A percentile compares a stretch with the other conserved stretches of the same genome.
phyloP scores from a whole-genome alignment of 768 basidiomycete species.

The Lactarius tabidus region DNA sequence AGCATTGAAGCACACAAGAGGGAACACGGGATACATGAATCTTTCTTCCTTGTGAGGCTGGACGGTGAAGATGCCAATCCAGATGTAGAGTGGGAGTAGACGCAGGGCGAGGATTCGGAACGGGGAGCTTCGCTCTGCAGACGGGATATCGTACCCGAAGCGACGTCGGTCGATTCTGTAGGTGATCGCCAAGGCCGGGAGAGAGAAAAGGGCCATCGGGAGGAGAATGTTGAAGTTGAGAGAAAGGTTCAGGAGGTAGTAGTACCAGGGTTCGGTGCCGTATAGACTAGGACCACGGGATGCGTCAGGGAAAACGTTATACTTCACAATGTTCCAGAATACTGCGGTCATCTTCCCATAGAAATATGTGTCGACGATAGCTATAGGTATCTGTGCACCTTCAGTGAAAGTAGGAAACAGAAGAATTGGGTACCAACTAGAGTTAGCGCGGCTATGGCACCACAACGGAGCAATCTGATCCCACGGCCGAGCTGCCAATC shows the following conservation, averaged over 20 bases:
- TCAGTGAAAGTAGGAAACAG: slow-evolving; percentile 3
- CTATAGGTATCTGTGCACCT: slow-evolving; percentile 69
- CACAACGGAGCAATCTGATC: slow-evolving; percentile 51
- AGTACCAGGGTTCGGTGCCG: slow-evolving; percentile 84
- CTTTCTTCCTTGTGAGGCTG: slow-evolving; percentile 98
- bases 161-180: slow-evolving; percentile 72
- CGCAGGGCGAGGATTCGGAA: slow-evolving; percentile 72
- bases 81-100: slow-evolving; percentile 89
- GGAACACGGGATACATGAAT: slow-evolving; percentile 96
- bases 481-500: slow-evolving; percentile 63
- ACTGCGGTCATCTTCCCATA: slow-evolving; percentile 78
- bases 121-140: slow-evolving; percentile 65
- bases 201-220: slow-evolving; percentile 73
- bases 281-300: slow-evolving; percentile 88
- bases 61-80: slow-evolving; percentile 70
- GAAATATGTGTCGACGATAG: slow-evolving; percentile 77
- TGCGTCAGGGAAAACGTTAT: slow-evolving; percentile 85
- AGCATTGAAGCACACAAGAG: slow-evolving; percentile 90
- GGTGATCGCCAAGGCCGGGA: slow-evolving; percentile 76
- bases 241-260: slow-evolving; percentile 83
- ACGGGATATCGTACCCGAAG: slow-evolving; percentile 51
- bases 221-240: slow-evolving; percentile 92
- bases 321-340: slow-evolving; percentile 89
- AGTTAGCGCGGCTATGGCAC: slow-evolving; percentile 53
- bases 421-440: slow-evolving; percentile 45